Base-by-base conservation (phyloP, 1,139 yeast genomes). In the Geotrichum candidum region DNA sequence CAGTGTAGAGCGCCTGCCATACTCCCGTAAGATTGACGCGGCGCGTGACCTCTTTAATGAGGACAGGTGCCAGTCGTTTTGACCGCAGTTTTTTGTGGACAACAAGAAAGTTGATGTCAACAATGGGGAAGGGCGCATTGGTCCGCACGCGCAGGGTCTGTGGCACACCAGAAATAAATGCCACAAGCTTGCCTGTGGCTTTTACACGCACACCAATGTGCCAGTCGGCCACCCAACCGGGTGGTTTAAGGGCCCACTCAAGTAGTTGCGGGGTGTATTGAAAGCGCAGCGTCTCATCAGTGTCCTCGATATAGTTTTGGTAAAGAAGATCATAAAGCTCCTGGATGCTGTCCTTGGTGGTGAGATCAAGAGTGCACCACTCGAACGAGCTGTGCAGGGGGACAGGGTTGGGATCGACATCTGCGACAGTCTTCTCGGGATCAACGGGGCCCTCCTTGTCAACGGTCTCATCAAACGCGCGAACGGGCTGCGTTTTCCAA, bases 401-500 rank as follows among this genome's bases (percentile, higher is more conserved):
- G 56, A 83, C 80, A 6, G 98, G 96, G 15, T 78, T 77, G 56
- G 79, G 82, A 3, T 92, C 84, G 41, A 94, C 83, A 64, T 91
- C 92, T 2, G 76, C 88, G 1, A 92, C 85, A 0, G 84, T 84
- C 72, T 89, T 89, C 51, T 70, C 66, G 5, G 50, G n/a, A 67
- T 91, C 96, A 68, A 94, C 90, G 22, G 96, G 96, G 0, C 98
- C 98, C 70, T 91, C 97, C 23, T 78, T 70, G 13, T 78, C 81
- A 56, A 89, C 79, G 61, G 78, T 73, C 71, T 88, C 73, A 51
- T 68, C 88, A 65, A 91, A 85, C 33, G 81, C 79, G 4, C 92
- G 83, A 23, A 95, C 99, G 0, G 99, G 99, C 75, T 94, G 99
- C 7, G 99, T 95, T 72, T 88, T 89, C 99, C 99, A 94, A 76